These are phyloP conservation scores for Saturnispora quitensis DNA, from an alignment of 805 yeast genomes.

Conservation along the genomic window DNA sequence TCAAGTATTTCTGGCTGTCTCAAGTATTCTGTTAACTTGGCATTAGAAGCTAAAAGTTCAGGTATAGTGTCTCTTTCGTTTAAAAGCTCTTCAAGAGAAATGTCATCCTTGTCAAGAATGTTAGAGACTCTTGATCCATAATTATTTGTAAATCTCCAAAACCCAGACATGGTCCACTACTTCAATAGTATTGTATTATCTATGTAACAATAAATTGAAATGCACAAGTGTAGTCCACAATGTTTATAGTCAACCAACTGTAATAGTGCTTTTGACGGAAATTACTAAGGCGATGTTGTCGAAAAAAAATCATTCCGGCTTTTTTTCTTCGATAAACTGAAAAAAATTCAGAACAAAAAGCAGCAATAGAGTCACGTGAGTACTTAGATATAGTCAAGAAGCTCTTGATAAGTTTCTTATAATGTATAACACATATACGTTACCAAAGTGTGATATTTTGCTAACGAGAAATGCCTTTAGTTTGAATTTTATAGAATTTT, in stretches of 20 bases:
- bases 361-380: neutral
- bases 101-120: constrained; percentile 39
- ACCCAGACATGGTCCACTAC: constrained; percentile 25
- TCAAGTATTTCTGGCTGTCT: constrained; percentile 68
- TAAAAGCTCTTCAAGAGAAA: constrained; percentile 46
- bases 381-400: neutral
- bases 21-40: constrained; percentile 68
- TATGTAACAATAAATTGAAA: neutral
- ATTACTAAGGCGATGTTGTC: neutral
- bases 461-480: neutral
- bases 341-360: neutral
- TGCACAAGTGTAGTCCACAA: neutral
- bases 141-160: constrained; percentile 37
- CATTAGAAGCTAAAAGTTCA: constrained; percentile 62
- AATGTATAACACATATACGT: neutral
- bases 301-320: neutral
- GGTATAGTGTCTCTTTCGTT: constrained; percentile 70
- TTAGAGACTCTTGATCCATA: constrained; percentile 50
- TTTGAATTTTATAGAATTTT: neutral
- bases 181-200: neutral
- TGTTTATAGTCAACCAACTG: neutral
- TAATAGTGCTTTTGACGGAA: neutral
- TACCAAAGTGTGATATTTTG: neutral
- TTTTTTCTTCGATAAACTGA: neutral
- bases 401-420: too few relatives aligned